A percentile compares a stretch with the other conserved stretches of the same genome.
phyloP scores from a whole-genome alignment of 139 green algal species.

The Chlamydomonas schloesseri region DNA sequence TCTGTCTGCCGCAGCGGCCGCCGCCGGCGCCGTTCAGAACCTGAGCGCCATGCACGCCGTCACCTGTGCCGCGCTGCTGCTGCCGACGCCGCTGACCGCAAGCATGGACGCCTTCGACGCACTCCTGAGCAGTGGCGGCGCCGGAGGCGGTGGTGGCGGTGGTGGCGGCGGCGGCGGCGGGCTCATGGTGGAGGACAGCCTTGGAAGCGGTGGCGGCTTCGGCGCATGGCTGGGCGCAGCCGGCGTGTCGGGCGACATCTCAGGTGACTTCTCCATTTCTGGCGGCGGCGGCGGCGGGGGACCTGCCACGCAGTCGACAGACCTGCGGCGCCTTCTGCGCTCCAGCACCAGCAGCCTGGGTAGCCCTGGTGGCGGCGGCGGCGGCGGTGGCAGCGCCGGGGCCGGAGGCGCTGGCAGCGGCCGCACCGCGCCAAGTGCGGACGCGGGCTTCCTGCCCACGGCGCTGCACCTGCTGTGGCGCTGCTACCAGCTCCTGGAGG shows the following conservation, averaged over 20 bases:
- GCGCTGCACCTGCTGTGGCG: slow-evolving; percentile 11
- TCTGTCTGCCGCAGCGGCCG: slow-evolving; percentile 28
- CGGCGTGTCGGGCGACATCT: neutral
- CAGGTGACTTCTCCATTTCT: neutral
- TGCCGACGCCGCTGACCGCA: neutral
- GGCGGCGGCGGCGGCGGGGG: no score
- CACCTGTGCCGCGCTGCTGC: slow-evolving; percentile 10
- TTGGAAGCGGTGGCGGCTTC: neutral
- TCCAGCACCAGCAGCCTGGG: neutral
- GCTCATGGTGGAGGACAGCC: neutral
- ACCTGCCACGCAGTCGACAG: no score
- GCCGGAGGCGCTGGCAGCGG: neutral
- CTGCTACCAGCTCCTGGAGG: slow-evolving; percentile 28
- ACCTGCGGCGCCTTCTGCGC: neutral
- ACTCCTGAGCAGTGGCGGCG: neutral
- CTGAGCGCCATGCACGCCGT: neutral
- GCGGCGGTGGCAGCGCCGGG: no score
- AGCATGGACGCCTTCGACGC: neutral
- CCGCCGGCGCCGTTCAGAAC: slow-evolving; percentile 31
- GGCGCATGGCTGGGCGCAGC: neutral
- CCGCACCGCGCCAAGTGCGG: neutral
- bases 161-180: neutral
- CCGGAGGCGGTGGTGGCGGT: neutral
- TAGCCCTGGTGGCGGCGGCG: neutral
- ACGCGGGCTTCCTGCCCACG: neutral